These are phyloP conservation scores for Apophysomyces sp. DNA, from an alignment of 371 early-diverging fungal species.

Conservation along the genomic window DNA sequence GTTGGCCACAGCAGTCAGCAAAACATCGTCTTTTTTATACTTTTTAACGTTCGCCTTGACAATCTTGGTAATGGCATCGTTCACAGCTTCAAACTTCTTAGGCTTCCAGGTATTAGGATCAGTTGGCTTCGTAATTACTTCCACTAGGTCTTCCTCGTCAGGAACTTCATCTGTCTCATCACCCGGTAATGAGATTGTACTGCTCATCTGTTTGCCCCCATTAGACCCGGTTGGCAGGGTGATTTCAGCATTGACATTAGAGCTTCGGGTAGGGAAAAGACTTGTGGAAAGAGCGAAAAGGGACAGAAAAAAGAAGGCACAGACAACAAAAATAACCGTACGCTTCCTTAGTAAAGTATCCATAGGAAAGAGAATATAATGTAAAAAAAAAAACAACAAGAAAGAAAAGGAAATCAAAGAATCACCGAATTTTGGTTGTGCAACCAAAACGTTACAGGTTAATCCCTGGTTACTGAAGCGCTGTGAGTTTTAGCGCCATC, in stretches of 20 bases:
- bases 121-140: constrained; percentile 6
- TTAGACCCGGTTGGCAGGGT: not conserved
- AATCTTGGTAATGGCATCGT: not conserved
- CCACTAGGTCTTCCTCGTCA: constrained; percentile 9
- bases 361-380: not conserved
- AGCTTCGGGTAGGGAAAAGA: constrained; percentile 5
- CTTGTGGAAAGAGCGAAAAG: constrained; percentile 8
- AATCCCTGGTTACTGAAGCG: not conserved
- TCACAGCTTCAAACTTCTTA: constrained; percentile 16
- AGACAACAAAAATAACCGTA: constrained; percentile 6
- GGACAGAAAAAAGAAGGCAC: constrained; percentile 9
- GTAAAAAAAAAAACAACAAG: not conserved
- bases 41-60: constrained; percentile 9
- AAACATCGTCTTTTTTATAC: constrained; percentile 4
- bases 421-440: not conserved
- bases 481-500: not conserved
- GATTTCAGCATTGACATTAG: not conserved
- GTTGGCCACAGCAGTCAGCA: constrained; percentile 36
- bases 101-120: constrained; percentile 12
- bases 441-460: not conserved
- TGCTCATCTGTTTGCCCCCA: not conserved
- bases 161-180: not conserved
- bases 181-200: not conserved
- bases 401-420: not conserved
- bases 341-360: constrained; percentile 11